phyloP scores from a whole-genome alignment of 2,329 filamentous ascomycete species.

The Curvularia verruculosa region DNA sequence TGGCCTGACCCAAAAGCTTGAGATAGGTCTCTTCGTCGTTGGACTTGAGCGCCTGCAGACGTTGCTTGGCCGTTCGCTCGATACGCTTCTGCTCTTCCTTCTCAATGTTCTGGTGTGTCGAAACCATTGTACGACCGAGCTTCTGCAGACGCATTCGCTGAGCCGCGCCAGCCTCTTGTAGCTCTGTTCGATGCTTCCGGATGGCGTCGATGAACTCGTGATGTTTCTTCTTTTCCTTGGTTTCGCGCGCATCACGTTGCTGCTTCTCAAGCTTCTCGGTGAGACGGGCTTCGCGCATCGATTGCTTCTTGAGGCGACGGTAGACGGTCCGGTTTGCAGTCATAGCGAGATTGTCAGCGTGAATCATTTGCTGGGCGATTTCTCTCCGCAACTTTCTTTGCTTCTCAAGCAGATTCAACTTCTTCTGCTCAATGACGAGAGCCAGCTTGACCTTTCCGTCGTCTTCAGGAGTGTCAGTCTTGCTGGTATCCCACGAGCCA shows the following conservation, averaged over 20 bases:
- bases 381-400: constrained; percentile 85
- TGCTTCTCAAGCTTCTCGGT: constrained; percentile 99
- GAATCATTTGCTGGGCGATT: constrained; percentile 89
- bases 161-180: constrained; percentile 69
- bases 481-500: constrained; percentile 80
- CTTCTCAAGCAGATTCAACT: constrained; percentile 83
- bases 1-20: constrained; percentile 96
- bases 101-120: constrained; percentile 93
- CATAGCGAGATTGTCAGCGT: constrained; percentile 96
- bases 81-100: constrained; percentile 99
- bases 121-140: constrained; percentile 85
- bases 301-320: constrained; percentile 96
- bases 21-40: constrained; percentile 99
- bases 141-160: constrained; percentile 81
- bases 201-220: constrained; percentile 89
- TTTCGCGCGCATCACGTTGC: constrained; percentile 93
- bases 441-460: constrained; percentile 84
- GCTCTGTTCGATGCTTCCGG: constrained; percentile 78
- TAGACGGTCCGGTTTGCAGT: constrained; percentile 92
- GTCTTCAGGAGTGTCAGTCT: constrained; percentile 69
- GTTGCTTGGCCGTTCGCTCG: constrained; percentile 96
- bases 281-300: constrained; percentile 89
- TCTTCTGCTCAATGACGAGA: constrained; percentile 94
- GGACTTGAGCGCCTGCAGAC: constrained; percentile 97
- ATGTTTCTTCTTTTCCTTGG: constrained; percentile 97